A percentile compares a stretch with the other conserved stretches of the same genome.
These are phyloP conservation scores for Tothia fuscella DNA, from an alignment of 2,329 filamentous ascomycete genomes.

Conservation along the genomic window DNA sequence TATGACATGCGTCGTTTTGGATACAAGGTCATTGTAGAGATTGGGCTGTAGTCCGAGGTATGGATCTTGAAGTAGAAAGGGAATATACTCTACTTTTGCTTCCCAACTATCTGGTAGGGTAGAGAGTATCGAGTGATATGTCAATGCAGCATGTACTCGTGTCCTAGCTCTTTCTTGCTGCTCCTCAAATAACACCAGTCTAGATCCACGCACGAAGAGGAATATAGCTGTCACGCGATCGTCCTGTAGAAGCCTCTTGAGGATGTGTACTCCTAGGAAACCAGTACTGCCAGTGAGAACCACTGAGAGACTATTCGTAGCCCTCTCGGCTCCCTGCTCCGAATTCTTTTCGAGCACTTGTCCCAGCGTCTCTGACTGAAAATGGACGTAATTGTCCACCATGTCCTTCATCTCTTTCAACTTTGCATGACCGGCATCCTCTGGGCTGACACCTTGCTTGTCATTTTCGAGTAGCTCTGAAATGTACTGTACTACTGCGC, in stretches of 20 bases:
- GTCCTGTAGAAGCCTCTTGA: conserved; percentile 24
- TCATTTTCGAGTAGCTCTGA: too few relatives aligned
- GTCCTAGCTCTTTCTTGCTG: background rate
- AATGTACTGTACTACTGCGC: too few relatives aligned
- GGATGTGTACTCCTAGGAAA: conserved; percentile 49
- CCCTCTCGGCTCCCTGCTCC: background rate
- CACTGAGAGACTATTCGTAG: conserved; percentile 26
- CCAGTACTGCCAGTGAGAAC: conserved; percentile 50
- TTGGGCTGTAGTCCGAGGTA: conserved; percentile 1
- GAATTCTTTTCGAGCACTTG: too few relatives aligned
- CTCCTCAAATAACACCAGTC: too few relatives aligned
- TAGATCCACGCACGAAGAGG: conserved; percentile 42
- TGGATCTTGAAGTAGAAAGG: too few relatives aligned
- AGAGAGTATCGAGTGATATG: background rate
- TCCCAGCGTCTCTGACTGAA: too few relatives aligned
- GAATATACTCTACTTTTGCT: too few relatives aligned
- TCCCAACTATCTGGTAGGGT: too few relatives aligned
- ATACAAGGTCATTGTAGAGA: conserved; percentile 16
- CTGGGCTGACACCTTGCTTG: too few relatives aligned
- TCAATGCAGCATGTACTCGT: background rate
- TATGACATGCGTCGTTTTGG: conserved; percentile 31
- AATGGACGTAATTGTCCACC: too few relatives aligned
- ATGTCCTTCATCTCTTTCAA: too few relatives aligned
- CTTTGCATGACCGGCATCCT: too few relatives aligned
- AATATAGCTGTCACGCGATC: conserved; percentile 30